Base-by-base conservation (phyloP, 179 eudicot species). In the Silene coronaria region DNA sequence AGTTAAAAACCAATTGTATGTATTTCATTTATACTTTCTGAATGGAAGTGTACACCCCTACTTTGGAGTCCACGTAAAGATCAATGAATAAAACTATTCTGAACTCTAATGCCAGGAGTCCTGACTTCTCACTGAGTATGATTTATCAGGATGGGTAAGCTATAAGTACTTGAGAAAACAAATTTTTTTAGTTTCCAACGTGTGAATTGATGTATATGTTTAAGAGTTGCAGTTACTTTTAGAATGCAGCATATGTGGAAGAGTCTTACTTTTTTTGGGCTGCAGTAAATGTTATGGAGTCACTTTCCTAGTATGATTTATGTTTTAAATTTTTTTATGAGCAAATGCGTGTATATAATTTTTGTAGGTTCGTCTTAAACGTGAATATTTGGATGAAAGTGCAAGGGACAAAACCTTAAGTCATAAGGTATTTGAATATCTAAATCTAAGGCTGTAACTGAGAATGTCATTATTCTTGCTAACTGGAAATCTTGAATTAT, bases 281-380 rank as follows among this genome's bases (percentile, higher is more conserved):
- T 67, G 7, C n/a, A 67, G 53, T 22, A 36, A 67, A 67, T 21
- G 27, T 67, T 67, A 42, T 8, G n/a, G 19, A 71, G 71, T 69
- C 14, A 32, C 63, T 75, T 32, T 34, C 19, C 55, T 19, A 59
- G n/a, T 66, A 8, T 58, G 11, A 42, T 24, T 69, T 5, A 19
- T 6, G 27, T 69, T 27, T 32, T 12, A 19, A 12, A 27, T 38
- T 1, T 34, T 60, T 27, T n/a, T n/a, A n/a, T 24, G 17, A 64
- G 62, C 30, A 7, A 26, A 9, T 38, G 46, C 32, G 42, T 21
- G 14, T 66, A 42, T 16, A 69, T 57, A 67, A 77, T 55, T 68
- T n/a, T 61, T 60, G 60, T 88, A 95, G 99, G 90, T 95, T 51
- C 96, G 97, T 51, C 85, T 95, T 72, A 95, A 95, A 81, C 92